Conservation (phyloP, 1,284 basidiomycete species). For the Marasmius sp. region DNA sequence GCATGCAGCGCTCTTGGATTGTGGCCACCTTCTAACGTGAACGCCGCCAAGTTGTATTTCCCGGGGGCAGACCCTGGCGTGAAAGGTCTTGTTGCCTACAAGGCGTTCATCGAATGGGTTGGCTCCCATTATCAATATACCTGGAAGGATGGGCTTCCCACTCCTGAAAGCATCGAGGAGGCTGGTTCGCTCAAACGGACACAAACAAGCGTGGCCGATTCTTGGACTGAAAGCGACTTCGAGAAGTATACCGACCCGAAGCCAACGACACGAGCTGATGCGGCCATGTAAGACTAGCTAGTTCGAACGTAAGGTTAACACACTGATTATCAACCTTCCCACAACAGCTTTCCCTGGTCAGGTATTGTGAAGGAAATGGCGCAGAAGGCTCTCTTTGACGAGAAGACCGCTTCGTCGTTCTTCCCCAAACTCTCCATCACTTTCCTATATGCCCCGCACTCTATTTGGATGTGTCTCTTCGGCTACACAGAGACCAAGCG, state of each 20-base stretch:
- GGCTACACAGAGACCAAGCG: background rate
- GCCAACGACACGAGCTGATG: background rate
- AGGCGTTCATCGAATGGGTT: no score
- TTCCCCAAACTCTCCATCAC: background rate
- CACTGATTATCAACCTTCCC: background rate
- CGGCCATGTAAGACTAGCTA: background rate
- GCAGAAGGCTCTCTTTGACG: background rate
- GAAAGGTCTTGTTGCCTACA: no score
- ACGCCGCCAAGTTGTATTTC: no score
- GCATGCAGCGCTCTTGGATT: no score
- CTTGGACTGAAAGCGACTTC: background rate
- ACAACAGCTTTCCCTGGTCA: background rate
- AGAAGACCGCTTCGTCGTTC: background rate
- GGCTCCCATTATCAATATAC: no score
- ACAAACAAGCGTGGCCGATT: background rate
- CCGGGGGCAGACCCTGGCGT: no score
- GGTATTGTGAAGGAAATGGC: background rate
- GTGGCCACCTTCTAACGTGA: no score
- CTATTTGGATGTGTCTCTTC: background rate
- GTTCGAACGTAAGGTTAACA: background rate
- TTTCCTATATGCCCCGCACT: background rate
- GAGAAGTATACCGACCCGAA: background rate
- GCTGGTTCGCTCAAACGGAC: no score
- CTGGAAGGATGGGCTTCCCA: no score
- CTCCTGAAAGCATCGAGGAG: no score